These are phyloP conservation scores for Przewalskia tangutica DNA, from an alignment of 257 asterid species.

Conservation along the genomic window DNA sequence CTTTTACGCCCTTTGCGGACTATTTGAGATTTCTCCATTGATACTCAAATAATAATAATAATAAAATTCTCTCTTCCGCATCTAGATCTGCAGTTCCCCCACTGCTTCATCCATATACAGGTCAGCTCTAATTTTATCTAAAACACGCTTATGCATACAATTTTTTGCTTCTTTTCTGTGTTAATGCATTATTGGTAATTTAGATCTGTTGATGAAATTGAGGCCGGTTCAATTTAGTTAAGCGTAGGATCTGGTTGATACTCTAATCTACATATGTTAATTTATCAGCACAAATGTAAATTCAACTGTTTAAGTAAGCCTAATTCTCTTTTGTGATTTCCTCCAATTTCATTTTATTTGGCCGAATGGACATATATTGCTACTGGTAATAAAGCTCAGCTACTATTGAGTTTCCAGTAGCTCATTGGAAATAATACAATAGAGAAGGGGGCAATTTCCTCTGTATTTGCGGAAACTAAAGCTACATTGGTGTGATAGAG, in stretches of 20 bases:
- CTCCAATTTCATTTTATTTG: not conserved
- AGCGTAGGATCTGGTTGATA: not conserved
- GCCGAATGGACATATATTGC: not conserved
- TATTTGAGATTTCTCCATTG: not conserved
- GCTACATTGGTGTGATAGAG: not conserved
- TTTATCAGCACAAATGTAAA: not conserved
- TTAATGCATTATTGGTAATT: not conserved
- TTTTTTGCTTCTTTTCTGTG: not conserved
- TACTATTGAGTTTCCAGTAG: not conserved
- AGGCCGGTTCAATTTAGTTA: not conserved
- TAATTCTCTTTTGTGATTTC: not conserved
- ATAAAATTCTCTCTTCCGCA: not conserved
- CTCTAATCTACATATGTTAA: not conserved
- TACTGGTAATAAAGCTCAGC: not conserved
- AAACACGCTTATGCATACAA: not conserved
- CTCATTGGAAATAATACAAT: not conserved
- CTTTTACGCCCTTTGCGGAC: not conserved
- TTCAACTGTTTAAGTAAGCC: not conserved
- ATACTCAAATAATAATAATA: not conserved
- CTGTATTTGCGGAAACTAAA: not conserved
- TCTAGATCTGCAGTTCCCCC: constrained; percentile 10
- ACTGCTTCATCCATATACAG: not conserved
- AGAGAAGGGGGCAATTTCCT: not conserved
- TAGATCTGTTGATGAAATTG: not conserved
- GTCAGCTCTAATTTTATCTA: not conserved